Conservation (phyloP, 208 protist species). For the Leishmania amazonensis region DNA sequence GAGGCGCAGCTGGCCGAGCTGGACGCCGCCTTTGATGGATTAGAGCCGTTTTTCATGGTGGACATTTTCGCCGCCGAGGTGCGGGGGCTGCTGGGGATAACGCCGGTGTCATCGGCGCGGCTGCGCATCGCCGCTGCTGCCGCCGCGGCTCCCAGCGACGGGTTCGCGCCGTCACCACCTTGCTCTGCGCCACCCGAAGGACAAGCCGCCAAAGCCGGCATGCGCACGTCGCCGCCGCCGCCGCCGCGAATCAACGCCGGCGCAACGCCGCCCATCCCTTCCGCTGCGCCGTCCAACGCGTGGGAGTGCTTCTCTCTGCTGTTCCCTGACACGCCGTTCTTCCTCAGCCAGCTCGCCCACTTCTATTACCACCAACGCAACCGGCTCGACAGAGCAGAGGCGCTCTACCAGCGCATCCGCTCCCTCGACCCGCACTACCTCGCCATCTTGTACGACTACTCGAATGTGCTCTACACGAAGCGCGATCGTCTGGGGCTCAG, state of each 20-base stretch:
- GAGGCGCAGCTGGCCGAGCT: slow-evolving; percentile 80
- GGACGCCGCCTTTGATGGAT: slow-evolving; percentile 32
- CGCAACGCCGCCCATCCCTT: background rate
- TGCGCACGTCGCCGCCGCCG: background rate
- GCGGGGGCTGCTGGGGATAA: slow-evolving; percentile 61
- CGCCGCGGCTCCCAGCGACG: background rate
- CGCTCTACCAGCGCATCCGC: slow-evolving; percentile 89
- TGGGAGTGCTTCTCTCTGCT: slow-evolving; percentile 65
- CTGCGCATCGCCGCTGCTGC: slow-evolving; percentile 19
- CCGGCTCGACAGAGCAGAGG: slow-evolving; percentile 76
- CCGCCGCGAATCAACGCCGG: background rate
- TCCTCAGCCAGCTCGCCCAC: slow-evolving; percentile 84
- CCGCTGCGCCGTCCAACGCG: slow-evolving; percentile 36
- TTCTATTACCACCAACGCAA: slow-evolving; percentile 90
- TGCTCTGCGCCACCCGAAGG: background rate
- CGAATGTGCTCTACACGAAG: slow-evolving; percentile 97
- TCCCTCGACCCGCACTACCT: slow-evolving; percentile 89
- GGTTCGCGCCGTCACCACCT: background rate
- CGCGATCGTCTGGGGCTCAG: slow-evolving; percentile 85
- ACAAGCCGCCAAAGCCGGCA: background rate
- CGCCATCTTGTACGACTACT: slow-evolving; percentile 94
- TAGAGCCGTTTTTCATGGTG: slow-evolving; percentile 61
- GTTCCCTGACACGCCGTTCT: slow-evolving; percentile 73
- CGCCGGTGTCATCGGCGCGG: slow-evolving; percentile 40
- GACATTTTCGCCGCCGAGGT: slow-evolving; percentile 71